Conservation (phyloP, 441 rosid genomes). For the Mallotus repandus region DNA sequence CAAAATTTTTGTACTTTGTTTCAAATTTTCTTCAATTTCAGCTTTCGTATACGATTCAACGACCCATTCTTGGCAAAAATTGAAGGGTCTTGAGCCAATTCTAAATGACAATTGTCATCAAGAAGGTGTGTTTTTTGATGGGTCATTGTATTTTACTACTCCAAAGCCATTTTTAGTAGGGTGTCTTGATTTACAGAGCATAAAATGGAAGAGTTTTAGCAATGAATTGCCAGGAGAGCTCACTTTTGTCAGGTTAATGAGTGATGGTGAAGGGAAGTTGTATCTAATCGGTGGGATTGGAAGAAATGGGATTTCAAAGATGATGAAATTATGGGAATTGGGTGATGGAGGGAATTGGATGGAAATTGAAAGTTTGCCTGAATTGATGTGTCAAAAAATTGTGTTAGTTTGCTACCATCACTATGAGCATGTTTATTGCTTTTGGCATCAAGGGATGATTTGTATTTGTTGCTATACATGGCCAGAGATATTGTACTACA, state of each 20-base stretch:
- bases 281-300: constrained; percentile 86
- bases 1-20: constrained; percentile 54
- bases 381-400: constrained; percentile 71
- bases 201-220: constrained; percentile 40
- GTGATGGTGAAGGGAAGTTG: constrained; percentile 43
- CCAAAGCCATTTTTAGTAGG: constrained; percentile 62
- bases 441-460: constrained; percentile 80
- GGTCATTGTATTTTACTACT: constrained; percentile 54
- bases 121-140: constrained; percentile 57
- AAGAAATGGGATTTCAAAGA: constrained; percentile 71
- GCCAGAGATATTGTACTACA: constrained; percentile 87
- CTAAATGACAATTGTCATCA: constrained; percentile 44
- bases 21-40: constrained; percentile 33
- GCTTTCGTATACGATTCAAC: constrained; percentile 61
- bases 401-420: constrained; percentile 85
- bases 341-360: constrained; percentile 43
- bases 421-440: constrained; percentile 77
- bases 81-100: constrained; percentile 42
- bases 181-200: constrained; percentile 41
- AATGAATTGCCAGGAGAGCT: constrained; percentile 46
- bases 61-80: constrained; percentile 44
- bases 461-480: constrained; percentile 87
- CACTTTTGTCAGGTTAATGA: constrained; percentile 64
- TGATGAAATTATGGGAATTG: constrained; percentile 67
- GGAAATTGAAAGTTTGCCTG: constrained; percentile 63